Conservation (phyloP, 805 yeast species). For the Ogataea populi-albae region DNA sequence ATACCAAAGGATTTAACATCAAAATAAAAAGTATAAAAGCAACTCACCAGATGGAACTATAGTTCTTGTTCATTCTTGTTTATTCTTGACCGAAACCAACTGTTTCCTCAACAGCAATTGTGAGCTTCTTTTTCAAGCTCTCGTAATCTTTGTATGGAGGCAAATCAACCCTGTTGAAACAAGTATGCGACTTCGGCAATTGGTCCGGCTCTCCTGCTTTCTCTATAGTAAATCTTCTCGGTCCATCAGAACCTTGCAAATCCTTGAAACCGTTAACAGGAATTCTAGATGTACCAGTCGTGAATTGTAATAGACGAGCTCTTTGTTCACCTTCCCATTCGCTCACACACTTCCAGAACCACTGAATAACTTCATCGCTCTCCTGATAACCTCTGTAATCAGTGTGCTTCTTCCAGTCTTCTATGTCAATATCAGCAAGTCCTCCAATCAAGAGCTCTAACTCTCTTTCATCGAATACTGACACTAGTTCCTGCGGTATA, state of each 20-base stretch:
- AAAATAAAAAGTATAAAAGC: background rate
- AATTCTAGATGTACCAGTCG: conserved; percentile 98
- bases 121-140: conserved; percentile 80
- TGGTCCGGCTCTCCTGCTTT: conserved; percentile 94
- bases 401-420: conserved; percentile 98
- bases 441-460: conserved; percentile 96
- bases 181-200: conserved; percentile 95
- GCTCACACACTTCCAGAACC: conserved; percentile 96
- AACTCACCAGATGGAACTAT: background rate
- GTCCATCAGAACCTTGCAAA: conserved; percentile 98
- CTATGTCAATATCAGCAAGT: conserved; percentile 94
- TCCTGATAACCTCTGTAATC: conserved; percentile 98
- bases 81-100: conserved; percentile 98
- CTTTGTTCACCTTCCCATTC: conserved; percentile 97
- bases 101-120: conserved; percentile 97
- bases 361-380: conserved; percentile 91
- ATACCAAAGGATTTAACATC: too few relatives aligned
- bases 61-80: background rate
- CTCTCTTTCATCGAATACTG: conserved; percentile 97
- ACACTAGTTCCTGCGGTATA: conserved; percentile 94
- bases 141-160: conserved; percentile 91
- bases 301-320: conserved; percentile 91
- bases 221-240: conserved; percentile 97
- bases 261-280: conserved; percentile 99
- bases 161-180: conserved; percentile 97